A percentile compares a stretch with the other conserved stretches of the same genome.
Evolutionary conservation across 495 filamentous ascomycete genomes (phyloP).

Genomic region (Penicillium flavigenum): DNA sequence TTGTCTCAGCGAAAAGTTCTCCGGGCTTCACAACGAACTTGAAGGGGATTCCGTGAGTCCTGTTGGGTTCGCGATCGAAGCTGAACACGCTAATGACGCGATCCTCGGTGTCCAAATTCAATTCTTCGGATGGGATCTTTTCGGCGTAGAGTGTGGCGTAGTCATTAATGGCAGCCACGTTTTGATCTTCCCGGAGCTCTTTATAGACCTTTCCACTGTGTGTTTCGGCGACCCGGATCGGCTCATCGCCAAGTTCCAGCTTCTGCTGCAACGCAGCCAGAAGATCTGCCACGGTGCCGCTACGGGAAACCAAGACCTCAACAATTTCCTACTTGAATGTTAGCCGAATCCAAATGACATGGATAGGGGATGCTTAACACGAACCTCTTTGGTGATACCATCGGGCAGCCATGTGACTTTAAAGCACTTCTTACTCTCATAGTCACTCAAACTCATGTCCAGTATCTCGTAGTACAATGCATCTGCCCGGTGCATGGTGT

Average conservation of each 20-base stretch:
- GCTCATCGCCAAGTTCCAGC: slow-evolving; percentile 71
- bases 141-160: slow-evolving; percentile 81
- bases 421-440: slow-evolving; percentile 83
- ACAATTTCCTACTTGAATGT: slow-evolving; percentile 57
- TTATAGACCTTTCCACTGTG: slow-evolving; percentile 77
- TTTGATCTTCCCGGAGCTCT: slow-evolving; percentile 61
- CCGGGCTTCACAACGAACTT: slow-evolving; percentile 81
- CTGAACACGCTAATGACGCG: slow-evolving; percentile 76
- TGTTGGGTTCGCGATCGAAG: slow-evolving; percentile 82
- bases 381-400: slow-evolving; percentile 84
- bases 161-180: slow-evolving; percentile 76
- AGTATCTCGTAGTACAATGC: slow-evolving; percentile 86
- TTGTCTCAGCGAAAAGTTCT: slow-evolving; percentile 86
- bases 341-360: slow-evolving; percentile 16
- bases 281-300: slow-evolving; percentile 73
- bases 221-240: slow-evolving; percentile 70
- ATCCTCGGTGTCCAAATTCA: slow-evolving; percentile 55
- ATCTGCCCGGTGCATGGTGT: slow-evolving; percentile 68
- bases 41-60: slow-evolving; percentile 83
- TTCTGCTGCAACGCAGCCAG: slow-evolving; percentile 74
- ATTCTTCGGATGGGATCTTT: slow-evolving; percentile 75
- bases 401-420: slow-evolving; percentile 84
- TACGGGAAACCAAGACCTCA: slow-evolving; percentile 82
- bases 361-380: slow-evolving; percentile 17
- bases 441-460: slow-evolving; percentile 88